Evolutionary conservation across 768 basidiomycete species (phyloP).

Genomic region (Russula brevipes): DNA sequence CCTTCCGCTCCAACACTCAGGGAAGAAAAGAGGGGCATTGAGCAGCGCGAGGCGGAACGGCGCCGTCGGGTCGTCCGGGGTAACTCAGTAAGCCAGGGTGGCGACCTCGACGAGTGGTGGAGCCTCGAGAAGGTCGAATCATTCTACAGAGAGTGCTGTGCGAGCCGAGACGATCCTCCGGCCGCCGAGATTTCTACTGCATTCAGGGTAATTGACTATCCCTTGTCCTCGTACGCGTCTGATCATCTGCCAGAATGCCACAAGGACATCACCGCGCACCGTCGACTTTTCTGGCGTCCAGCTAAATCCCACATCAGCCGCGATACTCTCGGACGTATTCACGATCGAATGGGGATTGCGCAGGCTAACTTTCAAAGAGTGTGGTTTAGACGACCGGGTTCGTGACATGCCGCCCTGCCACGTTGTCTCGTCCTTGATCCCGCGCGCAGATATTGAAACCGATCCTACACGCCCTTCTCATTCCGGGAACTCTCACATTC

Average conservation of each 20-base stretch:
- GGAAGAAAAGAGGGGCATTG: constrained; percentile 78
- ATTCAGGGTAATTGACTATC: constrained; percentile 49
- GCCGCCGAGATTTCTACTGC: constrained; percentile 61
- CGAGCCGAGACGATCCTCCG: constrained; percentile 65
- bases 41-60: constrained; percentile 67
- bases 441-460: constrained; percentile 69
- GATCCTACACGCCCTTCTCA: constrained; percentile 83
- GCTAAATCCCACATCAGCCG: constrained; percentile 62
- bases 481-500: constrained; percentile 72
- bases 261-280: constrained; percentile 54
- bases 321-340: constrained; percentile 85
- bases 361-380: constrained; percentile 80
- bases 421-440: neutral
- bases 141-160: constrained; percentile 84
- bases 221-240: constrained; percentile 2
- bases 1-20: constrained; percentile 74
- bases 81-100: constrained; percentile 34
- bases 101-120: constrained; percentile 70
- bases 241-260: constrained; percentile 41
- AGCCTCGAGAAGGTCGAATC: constrained; percentile 74
- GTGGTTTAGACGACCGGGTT: constrained; percentile 81
- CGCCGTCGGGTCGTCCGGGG: constrained; percentile 60
- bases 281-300: constrained; percentile 79
- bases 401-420: constrained; percentile 25
- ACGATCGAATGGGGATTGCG: constrained; percentile 89